phyloP scores from a whole-genome alignment of 352 stramenopile genomes.

The Globisporangium ultimum region DNA sequence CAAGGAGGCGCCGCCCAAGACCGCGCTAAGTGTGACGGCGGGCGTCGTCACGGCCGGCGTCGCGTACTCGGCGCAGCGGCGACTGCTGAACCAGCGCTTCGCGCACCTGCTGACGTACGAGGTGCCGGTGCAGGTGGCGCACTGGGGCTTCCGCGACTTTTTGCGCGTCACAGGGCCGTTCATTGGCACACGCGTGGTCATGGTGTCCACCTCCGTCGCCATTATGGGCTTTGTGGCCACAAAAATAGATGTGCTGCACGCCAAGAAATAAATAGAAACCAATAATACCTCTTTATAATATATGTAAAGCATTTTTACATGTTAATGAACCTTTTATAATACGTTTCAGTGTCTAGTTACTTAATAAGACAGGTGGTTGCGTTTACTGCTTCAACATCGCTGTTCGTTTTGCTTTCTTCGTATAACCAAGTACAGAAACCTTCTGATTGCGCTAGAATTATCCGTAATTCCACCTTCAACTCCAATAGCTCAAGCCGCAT shows the following conservation, averaged over 20 bases:
- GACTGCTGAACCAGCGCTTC: conserved; percentile 52
- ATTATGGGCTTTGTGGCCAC: conserved; percentile 69
- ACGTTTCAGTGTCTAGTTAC: too few relatives aligned
- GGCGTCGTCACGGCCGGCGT: conserved; percentile 30
- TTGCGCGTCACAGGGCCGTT: conserved; percentile 57
- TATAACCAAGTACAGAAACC: background rate
- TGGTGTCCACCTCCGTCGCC: conserved; percentile 64
- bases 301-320: too few relatives aligned
- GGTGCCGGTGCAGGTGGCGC: conserved; percentile 60
- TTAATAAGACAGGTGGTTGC: too few relatives aligned
- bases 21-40: conserved; percentile 27
- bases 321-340: too few relatives aligned
- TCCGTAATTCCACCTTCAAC: background rate
- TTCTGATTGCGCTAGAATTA: background rate
- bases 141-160: conserved; percentile 71
- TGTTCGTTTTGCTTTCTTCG: too few relatives aligned
- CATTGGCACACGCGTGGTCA: conserved; percentile 50
- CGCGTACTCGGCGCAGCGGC: conserved; percentile 50
- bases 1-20: conserved; percentile 37
- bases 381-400: background rate
- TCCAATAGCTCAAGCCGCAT: too few relatives aligned
- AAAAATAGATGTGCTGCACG: conserved; percentile 37
- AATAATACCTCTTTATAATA: background rate
- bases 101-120: conserved; percentile 68
- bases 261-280: background rate